A percentile compares a stretch with the other conserved stretches of the same genome.
Conservation (phyloP, 495 filamentous ascomycete species). For the Talaromyces borbonicus region DNA sequence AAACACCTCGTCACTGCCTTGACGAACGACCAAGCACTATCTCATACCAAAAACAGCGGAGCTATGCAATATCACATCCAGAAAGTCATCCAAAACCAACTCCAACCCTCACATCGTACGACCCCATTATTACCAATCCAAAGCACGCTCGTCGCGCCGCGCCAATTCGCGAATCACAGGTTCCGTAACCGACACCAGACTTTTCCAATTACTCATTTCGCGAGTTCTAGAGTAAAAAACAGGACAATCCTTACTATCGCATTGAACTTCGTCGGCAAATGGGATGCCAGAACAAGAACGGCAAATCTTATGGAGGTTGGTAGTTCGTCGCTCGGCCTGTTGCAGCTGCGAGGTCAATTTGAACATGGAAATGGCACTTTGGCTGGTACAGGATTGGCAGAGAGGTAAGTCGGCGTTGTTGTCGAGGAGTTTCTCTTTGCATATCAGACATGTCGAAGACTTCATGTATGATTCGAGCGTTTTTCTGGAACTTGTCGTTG, state of each 20-base stretch:
- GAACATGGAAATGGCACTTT: conserved; percentile 48
- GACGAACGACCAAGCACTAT: no score
- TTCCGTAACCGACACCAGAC: conserved; percentile 44
- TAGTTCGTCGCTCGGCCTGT: conserved; percentile 50
- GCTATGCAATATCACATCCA: no score
- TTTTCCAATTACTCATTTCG: conserved; percentile 51
- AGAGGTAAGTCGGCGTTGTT: conserved; percentile 35
- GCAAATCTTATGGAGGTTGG: conserved; percentile 66
- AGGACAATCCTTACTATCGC: conserved; percentile 85
- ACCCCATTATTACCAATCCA: conserved; percentile 46
- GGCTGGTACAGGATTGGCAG: conserved; percentile 51
- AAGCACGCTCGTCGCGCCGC: conserved; percentile 26
- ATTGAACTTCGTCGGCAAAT: conserved; percentile 64
- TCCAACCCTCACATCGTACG: conserved; percentile 1
- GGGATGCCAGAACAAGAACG: conserved; percentile 68
- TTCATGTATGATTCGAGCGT: conserved; percentile 86
- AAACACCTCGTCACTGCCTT: no score
- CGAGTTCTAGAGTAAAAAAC: conserved; percentile 82
- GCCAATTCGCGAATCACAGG: conserved; percentile 48
- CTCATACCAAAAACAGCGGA: no score
- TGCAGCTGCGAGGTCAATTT: conserved; percentile 51
- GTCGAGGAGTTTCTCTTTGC: conserved; percentile 53
- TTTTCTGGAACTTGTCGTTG: conserved; percentile 34
- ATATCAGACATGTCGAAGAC: conserved; percentile 68
- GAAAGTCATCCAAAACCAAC: not conserved